phyloP scores from a whole-genome alignment of 805 yeast species.

The Candida loeiensis region DNA sequence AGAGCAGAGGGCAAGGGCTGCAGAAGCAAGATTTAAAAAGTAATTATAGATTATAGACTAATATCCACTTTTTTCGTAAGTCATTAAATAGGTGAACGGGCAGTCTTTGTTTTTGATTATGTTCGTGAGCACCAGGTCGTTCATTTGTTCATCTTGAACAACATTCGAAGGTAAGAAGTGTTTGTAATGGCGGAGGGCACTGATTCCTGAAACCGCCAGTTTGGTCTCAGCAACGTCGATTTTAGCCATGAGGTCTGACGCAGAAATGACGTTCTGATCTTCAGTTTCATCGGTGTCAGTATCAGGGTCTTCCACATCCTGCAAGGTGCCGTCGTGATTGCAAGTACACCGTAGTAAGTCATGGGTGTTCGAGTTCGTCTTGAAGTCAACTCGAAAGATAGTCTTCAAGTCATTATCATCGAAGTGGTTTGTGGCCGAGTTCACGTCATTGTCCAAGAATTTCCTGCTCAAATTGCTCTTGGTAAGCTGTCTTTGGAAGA shows the following conservation, averaged over 20 bases:
- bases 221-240: conserved; percentile 30
- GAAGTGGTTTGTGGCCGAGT: conserved; percentile 62
- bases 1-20: conserved; percentile 94
- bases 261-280: conserved; percentile 47
- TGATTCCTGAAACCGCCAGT: conserved; percentile 38
- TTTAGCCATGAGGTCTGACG: conserved; percentile 42
- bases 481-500: conserved; percentile 85
- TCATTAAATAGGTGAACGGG: conserved; percentile 38
- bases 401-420: conserved; percentile 66
- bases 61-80: neutral
- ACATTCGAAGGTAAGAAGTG: conserved; percentile 52
- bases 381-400: conserved; percentile 56
- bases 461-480: conserved; percentile 75
- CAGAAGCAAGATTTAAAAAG: conserved; percentile 69
- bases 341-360: conserved; percentile 68
- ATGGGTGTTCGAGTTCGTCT: conserved; percentile 67
- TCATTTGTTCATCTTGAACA: neutral
- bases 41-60: neutral
- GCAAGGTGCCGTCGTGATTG: conserved; percentile 44
- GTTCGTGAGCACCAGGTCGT: conserved; percentile 30
- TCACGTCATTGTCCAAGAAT: conserved; percentile 45
- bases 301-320: conserved; percentile 8
- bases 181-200: conserved; percentile 57
- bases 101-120: conserved; percentile 19
- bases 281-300: conserved; percentile 10